Evolutionary conservation across 805 yeast species (phyloP), one percentile per base, ranked within the genome.

Genomic region (Soucietia sequanensis): DNA sequence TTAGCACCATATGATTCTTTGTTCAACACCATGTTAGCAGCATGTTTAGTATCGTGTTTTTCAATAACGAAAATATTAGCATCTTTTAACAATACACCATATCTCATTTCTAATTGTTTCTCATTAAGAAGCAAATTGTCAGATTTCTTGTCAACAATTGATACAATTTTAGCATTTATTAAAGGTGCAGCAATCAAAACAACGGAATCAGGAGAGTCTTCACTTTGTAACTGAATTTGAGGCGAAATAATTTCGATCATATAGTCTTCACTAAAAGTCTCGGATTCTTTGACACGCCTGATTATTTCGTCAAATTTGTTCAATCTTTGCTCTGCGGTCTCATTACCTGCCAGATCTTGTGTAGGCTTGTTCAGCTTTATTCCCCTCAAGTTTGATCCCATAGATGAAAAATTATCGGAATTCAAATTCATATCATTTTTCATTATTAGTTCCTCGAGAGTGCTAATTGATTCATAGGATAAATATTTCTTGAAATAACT

Each of bases 31-130:
- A 69, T 47, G 30, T 67, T 65, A 4, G 70, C 60, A 10, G 67
- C 55, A 18, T 58, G 48, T 3, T 31, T 41, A 5, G 50, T 26
- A 15, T 76, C 78, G 5, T 68, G 67, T 43, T 76, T 75, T 30
- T 75, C 68, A 31, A 90, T 67, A 4, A 84, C 78, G 50, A 82
- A 84, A 14, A 86, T 75, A 49, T 81, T 84, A 1, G 96, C 87
- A 45, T 81, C 76, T 27, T 75, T 67, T 32, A 88, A 54, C n/a
- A 80, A 39, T 0, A 82, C 70, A 6, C 93, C 95, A 52, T 71
- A 77, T 25, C 96, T 69, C 28, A 75, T 75, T 50, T 87, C 88
- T 21, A 56, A 40, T 27, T 47, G 75, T 49, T 42, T 72, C 58
- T 48, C 62, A 61, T 35, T 70, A 7, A 48, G 37, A 6, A 48